phyloP scores from a whole-genome alignment of 306 rosid genomes.

The Prunus mira region DNA sequence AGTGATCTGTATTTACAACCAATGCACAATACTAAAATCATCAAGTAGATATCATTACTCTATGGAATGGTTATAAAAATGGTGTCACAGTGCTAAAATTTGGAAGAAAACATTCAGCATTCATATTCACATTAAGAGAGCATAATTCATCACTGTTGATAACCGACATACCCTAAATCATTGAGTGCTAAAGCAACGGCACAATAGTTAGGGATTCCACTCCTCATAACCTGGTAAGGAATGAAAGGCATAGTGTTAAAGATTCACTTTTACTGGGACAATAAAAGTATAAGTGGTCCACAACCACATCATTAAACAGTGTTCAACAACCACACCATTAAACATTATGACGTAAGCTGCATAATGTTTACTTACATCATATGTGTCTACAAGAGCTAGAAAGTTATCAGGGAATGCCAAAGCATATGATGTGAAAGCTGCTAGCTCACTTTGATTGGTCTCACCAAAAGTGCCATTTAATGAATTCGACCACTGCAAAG shows the following conservation, averaged over 20 bases:
- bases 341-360: constrained; percentile 3
- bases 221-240: constrained; percentile 71
- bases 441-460: constrained; percentile 97
- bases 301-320: constrained; percentile 10
- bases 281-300: constrained; percentile 17
- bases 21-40: background rate
- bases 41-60: background rate
- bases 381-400: constrained; percentile 98
- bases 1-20: background rate
- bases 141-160: background rate
- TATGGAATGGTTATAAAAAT: background rate
- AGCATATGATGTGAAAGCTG: constrained; percentile 93
- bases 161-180: constrained; percentile 72
- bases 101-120: background rate
- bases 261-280: background rate
- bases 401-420: constrained; percentile 87
- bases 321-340: constrained; percentile 13
- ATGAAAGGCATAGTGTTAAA: constrained; percentile 14
- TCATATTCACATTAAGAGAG: constrained; percentile 8
- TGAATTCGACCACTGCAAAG: constrained; percentile 66
- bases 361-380: constrained; percentile 60
- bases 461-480: constrained; percentile 65
- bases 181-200: constrained; percentile 88
- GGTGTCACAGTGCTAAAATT: background rate
- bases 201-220: constrained; percentile 92